Evolutionary conservation across 1,284 basidiomycete genomes (phyloP), one percentile per base, ranked within the genome.

Genomic region (Meripilus lineatus): DNA sequence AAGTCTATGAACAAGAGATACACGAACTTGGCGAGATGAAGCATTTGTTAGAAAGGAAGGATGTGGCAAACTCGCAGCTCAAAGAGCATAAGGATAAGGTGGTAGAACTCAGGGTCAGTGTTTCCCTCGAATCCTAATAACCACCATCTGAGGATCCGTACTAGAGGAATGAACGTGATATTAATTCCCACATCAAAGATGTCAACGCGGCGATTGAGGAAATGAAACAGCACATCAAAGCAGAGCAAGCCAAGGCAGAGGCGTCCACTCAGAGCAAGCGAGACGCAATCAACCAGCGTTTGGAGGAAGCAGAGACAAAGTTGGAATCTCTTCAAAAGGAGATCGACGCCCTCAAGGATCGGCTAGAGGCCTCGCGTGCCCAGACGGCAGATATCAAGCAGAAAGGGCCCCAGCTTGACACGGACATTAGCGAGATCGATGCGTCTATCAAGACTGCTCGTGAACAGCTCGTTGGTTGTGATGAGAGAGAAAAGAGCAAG

Each of bases 231-330:
- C 68, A 77, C 44, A 87, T 92, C 39, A 63, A 56, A 1, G 69
- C 68, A 11, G 85, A 88, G 59, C 67, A 70, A 17, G 63, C 63
- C 30, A 77, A 79, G 28, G 64, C 81, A 54, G 77, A 75, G 40
- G 67, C 67, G 4, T 71, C 78, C 50, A 77, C 75, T 2, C 77
- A 84, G 50, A 74, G 67, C 8, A 81, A 79, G 54, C 79, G 75
- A 17, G 77, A 84, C 37, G 75, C 78, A 49, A 69, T 68, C 2
- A 70, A 72, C 35, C 62, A 64, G 22, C 70, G 74, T 54, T 66
- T 85, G 20, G 67, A 75, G 1, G 62, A 62, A 13, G 74, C 75
- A 14, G 62, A 62, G 24, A 53, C 53, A 0, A 46, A 54, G 14
- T 42, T 62, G 5, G 41, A 50, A 5, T 46, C 44, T n/a, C 58